A percentile compares a stretch with the other conserved stretches of the same genome.
phyloP scores from a whole-genome alignment of 2,329 filamentous ascomycete species.

The Fusarium penzigii region DNA sequence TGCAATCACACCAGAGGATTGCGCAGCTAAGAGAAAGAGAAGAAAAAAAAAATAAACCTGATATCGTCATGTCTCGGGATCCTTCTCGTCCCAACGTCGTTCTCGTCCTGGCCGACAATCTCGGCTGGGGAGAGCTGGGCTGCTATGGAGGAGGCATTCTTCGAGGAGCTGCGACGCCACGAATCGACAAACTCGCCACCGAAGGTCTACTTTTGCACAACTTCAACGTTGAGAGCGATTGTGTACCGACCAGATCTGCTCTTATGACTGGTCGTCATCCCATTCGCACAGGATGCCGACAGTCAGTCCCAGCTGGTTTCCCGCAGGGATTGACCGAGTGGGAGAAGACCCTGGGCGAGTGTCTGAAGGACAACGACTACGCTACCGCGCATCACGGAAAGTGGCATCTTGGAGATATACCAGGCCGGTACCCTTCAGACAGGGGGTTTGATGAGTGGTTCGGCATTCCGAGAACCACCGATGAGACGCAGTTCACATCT shows the following conservation, averaged over 20 bases:
- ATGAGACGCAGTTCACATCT: constrained; percentile 38
- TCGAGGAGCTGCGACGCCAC: constrained; percentile 35
- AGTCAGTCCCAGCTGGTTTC: constrained; percentile 36
- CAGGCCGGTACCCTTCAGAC: constrained; percentile 37
- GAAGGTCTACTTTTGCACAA: constrained; percentile 37
- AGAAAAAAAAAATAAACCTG: no score
- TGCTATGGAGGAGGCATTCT: constrained; percentile 36
- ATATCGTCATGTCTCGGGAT: constrained; percentile 14
- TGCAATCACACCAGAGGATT: no score
- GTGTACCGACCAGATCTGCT: constrained; percentile 36
- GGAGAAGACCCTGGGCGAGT: constrained; percentile 35
- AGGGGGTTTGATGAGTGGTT: constrained; percentile 40
- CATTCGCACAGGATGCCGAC: constrained; percentile 36
- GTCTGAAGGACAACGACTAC: constrained; percentile 30
- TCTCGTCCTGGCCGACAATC: constrained; percentile 38
- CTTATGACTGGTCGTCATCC: constrained; percentile 39
- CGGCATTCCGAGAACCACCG: constrained; percentile 38
- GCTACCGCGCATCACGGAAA: constrained; percentile 36
- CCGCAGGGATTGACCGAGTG: constrained; percentile 35
- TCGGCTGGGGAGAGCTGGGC: constrained; percentile 39
- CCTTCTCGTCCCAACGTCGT: constrained; percentile 31
- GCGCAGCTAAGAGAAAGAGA: no score
- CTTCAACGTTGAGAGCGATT: constrained; percentile 41
- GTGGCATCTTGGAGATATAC: constrained; percentile 38
- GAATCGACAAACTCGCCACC: constrained; percentile 35